Evolutionary conservation across 2,329 filamentous ascomycete genomes (phyloP).

Genomic region (Exophiala spinifera): DNA sequence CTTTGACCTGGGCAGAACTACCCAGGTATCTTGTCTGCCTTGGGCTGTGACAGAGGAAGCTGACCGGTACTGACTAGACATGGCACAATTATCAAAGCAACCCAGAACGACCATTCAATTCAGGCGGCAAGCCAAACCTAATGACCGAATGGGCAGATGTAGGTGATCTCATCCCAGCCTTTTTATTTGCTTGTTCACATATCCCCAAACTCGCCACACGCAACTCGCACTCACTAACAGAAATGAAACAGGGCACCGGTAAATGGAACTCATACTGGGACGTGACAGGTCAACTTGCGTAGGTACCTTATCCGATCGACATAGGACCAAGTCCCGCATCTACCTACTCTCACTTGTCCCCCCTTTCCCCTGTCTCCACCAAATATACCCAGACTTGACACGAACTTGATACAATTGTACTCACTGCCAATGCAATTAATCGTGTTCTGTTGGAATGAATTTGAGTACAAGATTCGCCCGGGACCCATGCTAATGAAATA

Average conservation of each 20-base stretch:
- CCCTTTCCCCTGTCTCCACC: constrained; percentile 40
- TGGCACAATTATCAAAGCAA: constrained; percentile 19
- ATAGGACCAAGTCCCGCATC: too few species aligned
- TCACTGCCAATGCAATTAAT: too few species aligned
- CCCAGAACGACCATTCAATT: constrained; percentile 14
- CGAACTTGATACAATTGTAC: too few species aligned
- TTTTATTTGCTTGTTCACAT: too few species aligned
- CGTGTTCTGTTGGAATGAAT: too few species aligned
- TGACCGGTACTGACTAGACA: constrained; percentile 43
- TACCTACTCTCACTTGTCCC: too few species aligned
- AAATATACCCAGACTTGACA: constrained; percentile 48
- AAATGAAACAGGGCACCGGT: constrained; percentile 53
- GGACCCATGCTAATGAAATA: too few species aligned
- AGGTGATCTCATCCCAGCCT: neutral
- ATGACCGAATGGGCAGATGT: constrained; percentile 18
- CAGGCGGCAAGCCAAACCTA: constrained; percentile 10
- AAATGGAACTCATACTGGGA: constrained; percentile 44
- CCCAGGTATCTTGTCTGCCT: too few species aligned
- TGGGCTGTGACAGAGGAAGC: constrained; percentile 7
- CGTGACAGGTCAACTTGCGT: constrained; percentile 14
- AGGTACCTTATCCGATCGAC: too few species aligned
- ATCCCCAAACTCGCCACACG: too few species aligned
- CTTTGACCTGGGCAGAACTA: too few species aligned
- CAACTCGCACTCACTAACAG: constrained; percentile 32
- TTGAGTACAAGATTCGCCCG: too few species aligned